Evolutionary conservation across 2,329 filamentous ascomycete genomes (phyloP).

Genomic region (Chaetomiaceae sp.): DNA sequence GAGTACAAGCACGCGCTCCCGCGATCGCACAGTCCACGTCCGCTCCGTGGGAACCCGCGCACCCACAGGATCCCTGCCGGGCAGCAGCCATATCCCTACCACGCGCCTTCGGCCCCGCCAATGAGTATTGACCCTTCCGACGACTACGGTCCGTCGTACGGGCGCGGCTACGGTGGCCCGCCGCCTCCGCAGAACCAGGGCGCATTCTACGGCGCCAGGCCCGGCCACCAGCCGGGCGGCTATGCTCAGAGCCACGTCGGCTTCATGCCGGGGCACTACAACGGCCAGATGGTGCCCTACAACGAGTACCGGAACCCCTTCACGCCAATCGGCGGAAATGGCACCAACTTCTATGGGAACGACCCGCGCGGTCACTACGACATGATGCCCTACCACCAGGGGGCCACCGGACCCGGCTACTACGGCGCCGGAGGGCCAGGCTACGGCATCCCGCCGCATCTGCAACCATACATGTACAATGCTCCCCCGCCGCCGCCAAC

Average conservation of each 20-base stretch:
- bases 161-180: conserved; percentile 32
- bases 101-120: conserved; percentile 42
- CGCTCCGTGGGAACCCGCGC: conserved; percentile 37
- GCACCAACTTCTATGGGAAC: conserved; percentile 39
- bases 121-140: conserved; percentile 63
- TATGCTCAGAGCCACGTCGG: conserved; percentile 48
- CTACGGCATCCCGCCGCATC: conserved; percentile 31
- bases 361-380: conserved; percentile 40
- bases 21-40: conserved; percentile 33
- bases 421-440: conserved; percentile 32
- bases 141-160: conserved; percentile 48
- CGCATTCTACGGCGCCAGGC: conserved; percentile 30
- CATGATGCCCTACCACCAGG: conserved; percentile 40
- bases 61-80: conserved; percentile 36
- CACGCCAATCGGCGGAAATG: conserved; percentile 37
- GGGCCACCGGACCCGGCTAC: conserved; percentile 30
- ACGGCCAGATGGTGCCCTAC: conserved; percentile 47
- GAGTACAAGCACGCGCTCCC: conserved; percentile 33
- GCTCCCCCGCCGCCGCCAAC: conserved; percentile 40
- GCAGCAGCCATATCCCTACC: conserved; percentile 29
- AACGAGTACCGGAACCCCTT: conserved; percentile 41
- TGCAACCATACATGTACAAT: conserved; percentile 38
- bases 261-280: conserved; percentile 38
- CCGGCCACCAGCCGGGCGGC: conserved; percentile 27
- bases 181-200: conserved; percentile 31